Evolutionary conservation across 352 stramenopile species (phyloP).

Genomic region (Phytophthora sp.): DNA sequence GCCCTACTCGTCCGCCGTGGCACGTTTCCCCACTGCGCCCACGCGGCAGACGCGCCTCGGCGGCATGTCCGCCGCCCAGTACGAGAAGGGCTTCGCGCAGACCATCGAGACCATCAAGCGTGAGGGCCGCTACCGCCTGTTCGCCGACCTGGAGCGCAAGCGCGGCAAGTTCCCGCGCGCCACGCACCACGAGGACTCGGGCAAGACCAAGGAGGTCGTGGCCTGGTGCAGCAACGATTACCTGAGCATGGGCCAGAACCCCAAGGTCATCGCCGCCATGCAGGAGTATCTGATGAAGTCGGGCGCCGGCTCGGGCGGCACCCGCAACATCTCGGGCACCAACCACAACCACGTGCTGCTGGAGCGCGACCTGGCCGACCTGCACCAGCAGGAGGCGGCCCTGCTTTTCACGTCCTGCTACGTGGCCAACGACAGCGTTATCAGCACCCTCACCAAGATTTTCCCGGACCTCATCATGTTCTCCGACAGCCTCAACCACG

Average conservation of each 20-base stretch:
- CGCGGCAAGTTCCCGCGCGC: slow-evolving; percentile 83
- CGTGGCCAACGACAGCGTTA: slow-evolving; percentile 91
- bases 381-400: slow-evolving; percentile 87
- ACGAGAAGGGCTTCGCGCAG: slow-evolving; percentile 74
- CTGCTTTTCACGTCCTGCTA: slow-evolving; percentile 92
- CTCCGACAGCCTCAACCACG: slow-evolving; percentile 92
- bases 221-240: slow-evolving; percentile 93
- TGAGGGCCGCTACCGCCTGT: slow-evolving; percentile 88
- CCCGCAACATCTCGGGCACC: slow-evolving; percentile 91
- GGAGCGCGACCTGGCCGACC: slow-evolving; percentile 81
- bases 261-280: slow-evolving; percentile 86
- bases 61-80: slow-evolving; percentile 62
- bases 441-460: slow-evolving; percentile 90
- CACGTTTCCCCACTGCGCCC: slow-evolving; percentile 60
- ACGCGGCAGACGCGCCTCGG: slow-evolving; percentile 66
- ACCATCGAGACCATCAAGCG: slow-evolving; percentile 86
- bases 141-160: slow-evolving; percentile 88
- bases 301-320: slow-evolving; percentile 83
- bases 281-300: slow-evolving; percentile 83
- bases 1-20: slow-evolving; percentile 52
- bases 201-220: slow-evolving; percentile 83
- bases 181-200: slow-evolving; percentile 73
- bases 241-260: slow-evolving; percentile 90
- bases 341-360: slow-evolving; percentile 92
- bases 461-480: slow-evolving; percentile 91